A percentile compares a stretch with the other conserved stretches of the same genome.
phyloP scores from a whole-genome alignment of 306 rosid genomes.

The Prunus dulcis region DNA sequence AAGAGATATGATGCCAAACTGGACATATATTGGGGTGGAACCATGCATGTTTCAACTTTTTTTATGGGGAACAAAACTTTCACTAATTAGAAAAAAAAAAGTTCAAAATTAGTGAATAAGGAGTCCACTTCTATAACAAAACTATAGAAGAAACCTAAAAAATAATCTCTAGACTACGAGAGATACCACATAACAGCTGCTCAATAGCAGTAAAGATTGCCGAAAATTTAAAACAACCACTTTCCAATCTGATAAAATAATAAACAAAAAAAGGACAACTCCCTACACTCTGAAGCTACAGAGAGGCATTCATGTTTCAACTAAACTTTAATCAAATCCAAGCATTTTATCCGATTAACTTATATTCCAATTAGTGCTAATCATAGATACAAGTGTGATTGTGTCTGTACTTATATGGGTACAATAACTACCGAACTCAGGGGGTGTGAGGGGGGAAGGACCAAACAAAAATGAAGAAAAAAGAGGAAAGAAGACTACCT shows the following conservation, averaged over 20 bases:
- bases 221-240: not conserved
- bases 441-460: not conserved
- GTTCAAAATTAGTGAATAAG: not conserved
- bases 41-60: no score
- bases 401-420: not conserved
- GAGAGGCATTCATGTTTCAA: not conserved
- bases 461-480: not conserved
- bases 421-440: not conserved
- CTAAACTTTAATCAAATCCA: not conserved
- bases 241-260: not conserved
- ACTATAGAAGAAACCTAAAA: not conserved
- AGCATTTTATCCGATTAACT: not conserved
- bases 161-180: not conserved
- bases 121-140: not conserved
- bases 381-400: not conserved
- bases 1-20: not conserved
- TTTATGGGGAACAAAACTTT: no score
- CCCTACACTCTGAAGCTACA: not conserved
- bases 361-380: not conserved
- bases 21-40: not conserved
- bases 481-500: conserved; percentile 31
- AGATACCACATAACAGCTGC: not conserved
- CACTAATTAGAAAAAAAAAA: not conserved
- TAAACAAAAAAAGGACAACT: not conserved
- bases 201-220: not conserved